Conservation (phyloP, 106 monocot genomes). For the Dendrobium chrysotoxum region DNA sequence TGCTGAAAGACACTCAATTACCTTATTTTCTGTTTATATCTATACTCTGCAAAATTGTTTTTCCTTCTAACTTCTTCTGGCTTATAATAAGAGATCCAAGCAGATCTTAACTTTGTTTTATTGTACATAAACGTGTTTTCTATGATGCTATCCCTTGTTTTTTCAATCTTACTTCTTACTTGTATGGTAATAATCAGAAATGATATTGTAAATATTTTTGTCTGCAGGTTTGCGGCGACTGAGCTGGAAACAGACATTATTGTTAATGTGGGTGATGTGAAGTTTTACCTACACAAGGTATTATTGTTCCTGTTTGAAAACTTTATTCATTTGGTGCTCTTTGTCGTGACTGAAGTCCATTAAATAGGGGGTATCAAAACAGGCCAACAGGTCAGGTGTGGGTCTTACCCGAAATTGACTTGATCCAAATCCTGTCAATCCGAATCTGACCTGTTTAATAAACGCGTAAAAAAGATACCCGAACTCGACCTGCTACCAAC, state of each 20-base stretch:
- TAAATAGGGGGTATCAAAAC: too few relatives aligned
- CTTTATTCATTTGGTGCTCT: not conserved
- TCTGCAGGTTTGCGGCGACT: slow-evolving; percentile 60
- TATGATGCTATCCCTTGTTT: not conserved
- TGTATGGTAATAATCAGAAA: not conserved
- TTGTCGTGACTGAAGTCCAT: not conserved
- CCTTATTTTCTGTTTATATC: not conserved
- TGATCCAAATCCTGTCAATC: too few relatives aligned
- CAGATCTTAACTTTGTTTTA: not conserved
- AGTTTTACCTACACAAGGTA: slow-evolving; percentile 94
- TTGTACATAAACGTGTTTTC: not conserved
- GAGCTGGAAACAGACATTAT: slow-evolving; percentile 69
- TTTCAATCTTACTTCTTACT: too few relatives aligned
- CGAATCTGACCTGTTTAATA: too few relatives aligned
- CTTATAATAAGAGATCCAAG: not conserved
- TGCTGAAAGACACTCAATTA: not conserved
- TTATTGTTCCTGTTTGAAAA: not conserved
- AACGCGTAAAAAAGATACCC: too few relatives aligned
- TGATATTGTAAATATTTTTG: slow-evolving; percentile 1
- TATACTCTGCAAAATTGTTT: not conserved
- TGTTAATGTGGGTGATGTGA: slow-evolving; percentile 60
- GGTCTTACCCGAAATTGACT: too few relatives aligned
- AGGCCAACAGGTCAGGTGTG: too few relatives aligned
- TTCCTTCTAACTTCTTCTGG: not conserved
- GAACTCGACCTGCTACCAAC: too few relatives aligned